A percentile compares a stretch with the other conserved stretches of the same genome.
Conservation (phyloP, 1,139 yeast genomes). For the Pichia sp. region DNA sequence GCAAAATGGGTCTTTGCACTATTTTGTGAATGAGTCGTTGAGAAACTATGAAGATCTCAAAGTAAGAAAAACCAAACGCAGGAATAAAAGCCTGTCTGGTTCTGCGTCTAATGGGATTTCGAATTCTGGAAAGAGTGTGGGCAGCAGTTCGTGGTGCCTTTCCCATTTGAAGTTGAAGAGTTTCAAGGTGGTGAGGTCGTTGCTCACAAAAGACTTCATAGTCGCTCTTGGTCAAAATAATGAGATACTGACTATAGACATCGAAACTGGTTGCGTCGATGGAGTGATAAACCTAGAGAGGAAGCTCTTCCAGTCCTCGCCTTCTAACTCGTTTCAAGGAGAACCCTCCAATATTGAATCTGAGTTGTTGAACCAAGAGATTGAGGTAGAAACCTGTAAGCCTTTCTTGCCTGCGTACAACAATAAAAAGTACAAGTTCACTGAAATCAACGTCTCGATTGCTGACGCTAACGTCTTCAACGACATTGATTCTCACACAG, state of each 20-base stretch:
- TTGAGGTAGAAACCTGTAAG: conserved; percentile 62
- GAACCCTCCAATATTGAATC: background rate
- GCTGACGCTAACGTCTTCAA: background rate
- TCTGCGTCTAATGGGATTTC: background rate
- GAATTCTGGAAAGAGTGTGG: too few relatives aligned
- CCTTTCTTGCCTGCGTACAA: conserved; percentile 51
- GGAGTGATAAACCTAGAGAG: conserved; percentile 1
- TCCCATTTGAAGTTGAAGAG: conserved; percentile 28
- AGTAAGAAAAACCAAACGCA: conserved; percentile 3
- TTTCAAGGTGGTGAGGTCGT: conserved; percentile 6
- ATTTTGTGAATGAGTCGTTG: conserved; percentile 40
- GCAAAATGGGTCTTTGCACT: conserved; percentile 59
- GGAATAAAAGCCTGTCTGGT: background rate
- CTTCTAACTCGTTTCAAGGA: background rate
- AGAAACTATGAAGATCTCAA: conserved; percentile 16
- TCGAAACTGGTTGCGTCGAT: conserved; percentile 17
- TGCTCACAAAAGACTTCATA: conserved; percentile 8
- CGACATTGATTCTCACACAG: conserved; percentile 3
- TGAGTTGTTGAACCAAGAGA: conserved; percentile 35
- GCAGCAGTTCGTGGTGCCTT: conserved; percentile 30
- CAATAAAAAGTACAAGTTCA: conserved; percentile 33
- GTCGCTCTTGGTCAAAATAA: conserved; percentile 17
- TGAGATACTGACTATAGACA: conserved; percentile 17
- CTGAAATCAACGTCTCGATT: conserved; percentile 12
- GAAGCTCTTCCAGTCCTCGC: background rate